Base-by-base conservation (phyloP, 192 early-diverging fungal species). In the Coemansia sp. region DNA sequence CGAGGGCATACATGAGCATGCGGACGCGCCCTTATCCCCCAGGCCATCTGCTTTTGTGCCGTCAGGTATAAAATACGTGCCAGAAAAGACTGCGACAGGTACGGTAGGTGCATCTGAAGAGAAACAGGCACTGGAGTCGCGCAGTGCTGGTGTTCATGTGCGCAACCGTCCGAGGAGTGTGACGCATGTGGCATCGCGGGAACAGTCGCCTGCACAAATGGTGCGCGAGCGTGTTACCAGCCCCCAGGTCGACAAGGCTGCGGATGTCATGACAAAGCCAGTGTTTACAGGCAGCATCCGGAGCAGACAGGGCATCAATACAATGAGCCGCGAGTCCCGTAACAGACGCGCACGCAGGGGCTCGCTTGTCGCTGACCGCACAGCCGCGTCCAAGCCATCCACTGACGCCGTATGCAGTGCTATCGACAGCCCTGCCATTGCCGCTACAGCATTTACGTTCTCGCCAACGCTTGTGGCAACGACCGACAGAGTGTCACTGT, bases 311-410 rank as follows among this genome's bases (percentile, higher is more conserved):
- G 56, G 52, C 1, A 47, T 79, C 14, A 73, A 62, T 38, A 73
- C 67, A 24, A 49, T 73, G 56, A 79, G 28, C 23, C 76, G 71
- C 19, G 57, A 58, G 5, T 26, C 67, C 7, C 70, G 76, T 18
- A 44, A 63, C 5, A 62, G 71, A 44, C 59, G 62, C 16, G 32
- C 61, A 8, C 64, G 60, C 8, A 56, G 64, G 21, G 34, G 53
- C 54, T 67, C 76, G 7, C 59, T 62, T 28, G 59, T 51, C 7
- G 23, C 27, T 4, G 67, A 62, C 10, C 49, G 48, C 14, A 51
- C 28, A 23, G 32, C 41, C 9, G 26, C 48, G 5, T 47, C 19
- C 2, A 54, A 22, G 14, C 21, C 32, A 21, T 32, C 34, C 22
- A 24, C 16, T 9, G 28, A 7, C 30, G 16, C 60, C 21, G 5